These are phyloP conservation scores for Primulina huaijiensis DNA, from an alignment of 257 asterid species.

Conservation along the genomic window DNA sequence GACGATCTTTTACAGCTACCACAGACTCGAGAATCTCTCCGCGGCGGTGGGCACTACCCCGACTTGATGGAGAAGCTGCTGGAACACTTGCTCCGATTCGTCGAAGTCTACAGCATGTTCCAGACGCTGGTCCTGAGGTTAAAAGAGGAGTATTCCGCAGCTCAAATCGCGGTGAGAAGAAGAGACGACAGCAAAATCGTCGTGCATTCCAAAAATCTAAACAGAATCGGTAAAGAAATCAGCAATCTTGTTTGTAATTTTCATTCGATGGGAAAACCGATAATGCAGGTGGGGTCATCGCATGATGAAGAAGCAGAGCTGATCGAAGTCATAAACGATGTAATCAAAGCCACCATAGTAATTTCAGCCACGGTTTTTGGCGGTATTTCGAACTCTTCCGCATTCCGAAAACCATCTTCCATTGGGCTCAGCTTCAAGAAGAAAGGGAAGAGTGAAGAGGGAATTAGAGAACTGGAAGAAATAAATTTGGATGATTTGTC, in stretches of 20 bases:
- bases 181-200: slow-evolving; percentile 41
- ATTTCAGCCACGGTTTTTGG: slow-evolving; percentile 48
- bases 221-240: slow-evolving; percentile 56
- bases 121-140: slow-evolving; percentile 52
- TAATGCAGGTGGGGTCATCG: slow-evolving; percentile 16
- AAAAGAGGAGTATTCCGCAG: slow-evolving; percentile 57
- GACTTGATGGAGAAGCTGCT: slow-evolving; percentile 61
- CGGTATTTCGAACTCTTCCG: slow-evolving; percentile 45
- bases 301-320: slow-evolving; percentile 49
- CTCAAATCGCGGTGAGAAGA: slow-evolving; percentile 56
- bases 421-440: slow-evolving; percentile 36
- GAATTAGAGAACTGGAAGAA: slow-evolving; percentile 45
- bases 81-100: slow-evolving; percentile 62
- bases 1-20: slow-evolving; percentile 86
- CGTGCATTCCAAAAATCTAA: slow-evolving; percentile 36
- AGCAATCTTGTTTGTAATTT: slow-evolving; percentile 34
- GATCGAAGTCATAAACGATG: slow-evolving; percentile 42
- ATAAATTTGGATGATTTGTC: slow-evolving; percentile 34
- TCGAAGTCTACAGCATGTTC: slow-evolving; percentile 68
- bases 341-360: slow-evolving; percentile 48
- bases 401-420: slow-evolving; percentile 44
- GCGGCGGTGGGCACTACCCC: slow-evolving; percentile 27
- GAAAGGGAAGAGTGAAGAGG: slow-evolving; percentile 50
- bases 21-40: slow-evolving; percentile 60
- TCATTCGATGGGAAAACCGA: slow-evolving; percentile 31